These are phyloP conservation scores for Blastomyces emzantsi DNA, from an alignment of 2,329 filamentous ascomycete genomes.

Conservation along the genomic window DNA sequence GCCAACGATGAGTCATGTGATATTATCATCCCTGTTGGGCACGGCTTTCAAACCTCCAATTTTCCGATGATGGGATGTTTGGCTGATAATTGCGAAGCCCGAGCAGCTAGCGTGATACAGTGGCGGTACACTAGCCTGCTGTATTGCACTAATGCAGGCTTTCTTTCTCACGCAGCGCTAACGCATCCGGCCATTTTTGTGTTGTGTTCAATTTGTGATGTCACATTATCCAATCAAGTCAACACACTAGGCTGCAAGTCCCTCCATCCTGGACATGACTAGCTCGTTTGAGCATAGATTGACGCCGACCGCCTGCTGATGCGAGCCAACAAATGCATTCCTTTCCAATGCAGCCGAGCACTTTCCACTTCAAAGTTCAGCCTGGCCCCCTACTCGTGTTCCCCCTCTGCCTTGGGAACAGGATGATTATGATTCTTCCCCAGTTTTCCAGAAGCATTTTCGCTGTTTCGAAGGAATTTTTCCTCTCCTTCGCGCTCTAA, in stretches of 20 bases:
- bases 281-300: background rate
- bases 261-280: background rate
- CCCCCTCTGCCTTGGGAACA: background rate
- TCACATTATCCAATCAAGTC: background rate
- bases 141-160: background rate
- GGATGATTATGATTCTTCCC: background rate
- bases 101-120: background rate
- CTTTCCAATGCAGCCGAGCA: background rate
- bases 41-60: background rate
- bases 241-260: background rate
- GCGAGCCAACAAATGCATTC: background rate
- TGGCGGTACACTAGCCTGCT: background rate
- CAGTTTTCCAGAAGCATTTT: background rate
- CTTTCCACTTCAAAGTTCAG: background rate
- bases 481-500: background rate
- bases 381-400: background rate
- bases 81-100: background rate
- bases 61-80: background rate
- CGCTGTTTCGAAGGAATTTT: background rate
- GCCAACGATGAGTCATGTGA: background rate
- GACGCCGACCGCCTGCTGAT: background rate
- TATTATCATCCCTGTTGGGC: too few species aligned
- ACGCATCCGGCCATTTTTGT: background rate
- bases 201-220: background rate
- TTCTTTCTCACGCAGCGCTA: background rate